Conservation (phyloP, 2,329 filamentous ascomycete species). For the Aspergillus neoniger region DNA sequence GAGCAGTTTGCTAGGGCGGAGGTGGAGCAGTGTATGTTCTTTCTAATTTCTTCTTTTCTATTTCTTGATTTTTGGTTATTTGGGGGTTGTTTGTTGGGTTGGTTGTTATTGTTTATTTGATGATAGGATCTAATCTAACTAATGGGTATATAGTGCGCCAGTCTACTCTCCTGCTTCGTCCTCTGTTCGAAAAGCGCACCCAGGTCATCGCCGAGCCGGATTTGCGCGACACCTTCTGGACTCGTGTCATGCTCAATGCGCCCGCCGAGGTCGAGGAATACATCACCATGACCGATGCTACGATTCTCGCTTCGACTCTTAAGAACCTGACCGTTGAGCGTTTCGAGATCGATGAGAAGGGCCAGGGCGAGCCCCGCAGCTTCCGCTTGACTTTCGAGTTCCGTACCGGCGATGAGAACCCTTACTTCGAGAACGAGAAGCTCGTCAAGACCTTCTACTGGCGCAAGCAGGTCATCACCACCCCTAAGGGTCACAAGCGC, state of each 20-base stretch:
- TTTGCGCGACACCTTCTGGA: conserved; percentile 73
- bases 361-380: conserved; percentile 75
- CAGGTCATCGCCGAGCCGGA: conserved; percentile 68
- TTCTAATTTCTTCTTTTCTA: conserved; percentile 42
- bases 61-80: neutral
- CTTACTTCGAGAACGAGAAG: conserved; percentile 74
- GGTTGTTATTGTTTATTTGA: neutral
- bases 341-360: conserved; percentile 68
- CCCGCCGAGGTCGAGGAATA: conserved; percentile 84
- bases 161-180: conserved; percentile 66
- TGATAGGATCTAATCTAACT: neutral
- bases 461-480: conserved; percentile 59
- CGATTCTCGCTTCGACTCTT: conserved; percentile 68
- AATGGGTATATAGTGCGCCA: conserved; percentile 63
- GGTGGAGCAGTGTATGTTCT: conserved; percentile 60
- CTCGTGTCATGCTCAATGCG: conserved; percentile 85
- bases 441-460: conserved; percentile 93
- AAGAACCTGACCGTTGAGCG: conserved; percentile 71
- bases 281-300: conserved; percentile 76
- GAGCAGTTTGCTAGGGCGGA: conserved; percentile 82
- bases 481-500: conserved; percentile 49
- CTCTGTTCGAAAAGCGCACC: conserved; percentile 76
- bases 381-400: conserved; percentile 78
- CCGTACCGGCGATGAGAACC: conserved; percentile 62
- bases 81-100: neutral